Evolutionary conservation across 257 asterid species (phyloP).

Genomic region (Vinca minor): DNA sequence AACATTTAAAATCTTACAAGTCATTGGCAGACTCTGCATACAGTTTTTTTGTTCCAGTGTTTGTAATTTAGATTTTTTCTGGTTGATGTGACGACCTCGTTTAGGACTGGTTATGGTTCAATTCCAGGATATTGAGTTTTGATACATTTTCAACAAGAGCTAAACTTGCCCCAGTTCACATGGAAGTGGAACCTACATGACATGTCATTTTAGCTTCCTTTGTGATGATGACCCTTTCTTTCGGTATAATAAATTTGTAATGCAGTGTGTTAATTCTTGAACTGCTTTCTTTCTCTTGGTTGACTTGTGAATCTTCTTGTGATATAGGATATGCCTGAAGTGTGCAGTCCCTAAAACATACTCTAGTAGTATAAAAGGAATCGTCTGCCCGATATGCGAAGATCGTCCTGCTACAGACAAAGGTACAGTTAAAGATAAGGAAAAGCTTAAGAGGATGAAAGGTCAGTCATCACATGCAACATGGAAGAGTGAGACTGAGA

Average conservation of each 20-base stretch:
- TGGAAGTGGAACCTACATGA: neutral
- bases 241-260: no score
- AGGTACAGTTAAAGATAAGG: constrained; percentile 75
- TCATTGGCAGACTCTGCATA: no score
- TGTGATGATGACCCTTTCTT: no score
- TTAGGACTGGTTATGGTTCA: neutral
- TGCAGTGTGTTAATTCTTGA: no score
- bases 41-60: neutral
- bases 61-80: neutral
- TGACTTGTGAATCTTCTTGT: neutral
- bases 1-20: no score
- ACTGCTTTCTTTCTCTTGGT: neutral
- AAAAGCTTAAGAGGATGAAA: constrained; percentile 87
- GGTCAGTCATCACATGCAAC: constrained; percentile 95
- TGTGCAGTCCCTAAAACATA: constrained; percentile 88
- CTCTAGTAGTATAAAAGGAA: constrained; percentile 54
- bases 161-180: no score
- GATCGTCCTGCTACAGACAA: constrained; percentile 59
- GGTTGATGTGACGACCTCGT: neutral
- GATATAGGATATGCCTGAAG: constrained; percentile 61
- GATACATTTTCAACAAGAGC: neutral
- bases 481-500: constrained; percentile 97
- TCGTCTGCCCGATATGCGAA: constrained; percentile 74
- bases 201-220: neutral
- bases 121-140: neutral